These are phyloP conservation scores for Bombardia bombarda DNA, from an alignment of 495 filamentous ascomycete species.

Conservation along the genomic window DNA sequence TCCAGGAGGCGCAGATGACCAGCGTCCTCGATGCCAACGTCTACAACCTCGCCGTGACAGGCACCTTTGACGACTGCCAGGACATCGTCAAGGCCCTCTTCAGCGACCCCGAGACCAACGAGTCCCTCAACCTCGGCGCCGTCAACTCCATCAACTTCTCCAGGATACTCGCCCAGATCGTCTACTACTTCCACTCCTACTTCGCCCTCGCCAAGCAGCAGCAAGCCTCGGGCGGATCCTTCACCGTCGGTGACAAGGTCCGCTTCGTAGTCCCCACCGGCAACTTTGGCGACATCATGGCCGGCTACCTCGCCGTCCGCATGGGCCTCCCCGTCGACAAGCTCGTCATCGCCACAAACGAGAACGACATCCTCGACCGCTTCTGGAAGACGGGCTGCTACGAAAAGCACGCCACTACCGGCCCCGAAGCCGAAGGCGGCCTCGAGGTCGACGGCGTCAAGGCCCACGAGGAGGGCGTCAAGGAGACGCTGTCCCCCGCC, in stretches of 20 bases:
- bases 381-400: slow-evolving; percentile 80
- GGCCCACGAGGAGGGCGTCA: slow-evolving; percentile 62
- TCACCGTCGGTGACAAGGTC: slow-evolving; percentile 50
- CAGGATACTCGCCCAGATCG: slow-evolving; percentile 86
- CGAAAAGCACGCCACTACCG: slow-evolving; percentile 62
- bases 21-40: slow-evolving; percentile 81
- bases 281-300: slow-evolving; percentile 95
- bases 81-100: slow-evolving; percentile 94
- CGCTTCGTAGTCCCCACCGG: slow-evolving; percentile 82
- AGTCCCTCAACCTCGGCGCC: slow-evolving; percentile 66
- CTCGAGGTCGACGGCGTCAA: slow-evolving; percentile 53
- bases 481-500: slow-evolving; percentile 81
- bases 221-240: too few relatives aligned
- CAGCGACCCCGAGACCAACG: slow-evolving; percentile 66
- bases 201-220: slow-evolving; percentile 58
- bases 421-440: slow-evolving; percentile 46
- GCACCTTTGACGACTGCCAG: slow-evolving; percentile 94
- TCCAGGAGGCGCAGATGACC: slow-evolving; percentile 95
- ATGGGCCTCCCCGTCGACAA: slow-evolving; percentile 86
- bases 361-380: slow-evolving; percentile 81
- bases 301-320: slow-evolving; percentile 80
- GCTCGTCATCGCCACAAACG: slow-evolving; percentile 83
- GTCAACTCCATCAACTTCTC: slow-evolving; percentile 91
- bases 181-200: slow-evolving; percentile 89
- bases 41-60: slow-evolving; percentile 76